Percentiles rank a stretch among this genome's conserved stretches.
Conservation (phyloP, 306 rosid genomes). For the Casuarina glauca region DNA sequence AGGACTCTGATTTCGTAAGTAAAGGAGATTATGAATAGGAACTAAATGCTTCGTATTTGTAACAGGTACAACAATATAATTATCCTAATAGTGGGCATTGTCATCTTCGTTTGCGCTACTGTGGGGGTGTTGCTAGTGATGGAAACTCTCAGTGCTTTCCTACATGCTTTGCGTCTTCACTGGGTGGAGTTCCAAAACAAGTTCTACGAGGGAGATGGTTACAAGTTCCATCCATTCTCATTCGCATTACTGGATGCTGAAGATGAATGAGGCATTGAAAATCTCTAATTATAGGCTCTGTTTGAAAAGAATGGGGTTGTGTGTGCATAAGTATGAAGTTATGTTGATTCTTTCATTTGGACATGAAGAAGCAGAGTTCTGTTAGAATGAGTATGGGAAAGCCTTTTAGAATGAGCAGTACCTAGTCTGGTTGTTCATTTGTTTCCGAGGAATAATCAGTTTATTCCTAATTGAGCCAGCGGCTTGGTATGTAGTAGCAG, state of each 20-base stretch:
- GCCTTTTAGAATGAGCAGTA: conserved; percentile 40
- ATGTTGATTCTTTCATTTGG: conserved; percentile 63
- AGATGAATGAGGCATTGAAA: conserved; percentile 48
- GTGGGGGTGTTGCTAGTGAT: conserved; percentile 82
- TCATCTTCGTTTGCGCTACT: conserved; percentile 77
- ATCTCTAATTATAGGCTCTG: conserved; percentile 5
- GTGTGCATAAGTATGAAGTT: conserved; percentile 51
- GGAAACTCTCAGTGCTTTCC: conserved; percentile 96
- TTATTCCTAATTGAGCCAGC: conserved; percentile 31
- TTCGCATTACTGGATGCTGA: conserved; percentile 53
- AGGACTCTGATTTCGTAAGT: background rate
- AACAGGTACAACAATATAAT: conserved; percentile 68
- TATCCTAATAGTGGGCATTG: conserved; percentile 64
- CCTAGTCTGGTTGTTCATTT: conserved; percentile 38
- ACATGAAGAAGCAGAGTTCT: conserved; percentile 32
- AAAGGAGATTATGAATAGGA: background rate
- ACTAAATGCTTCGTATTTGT: conserved; percentile 12
- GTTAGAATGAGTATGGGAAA: conserved; percentile 31
- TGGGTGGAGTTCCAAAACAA: conserved; percentile 98
- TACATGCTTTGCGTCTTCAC: conserved; percentile 94
- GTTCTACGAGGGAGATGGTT: conserved; percentile 92
- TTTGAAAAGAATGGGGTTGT: conserved; percentile 19
- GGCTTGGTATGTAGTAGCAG: conserved; percentile 34
- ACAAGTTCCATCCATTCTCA: conserved; percentile 78
- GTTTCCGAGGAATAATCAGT: conserved; percentile 16